phyloP scores from a whole-genome alignment of 495 filamentous ascomycete genomes.

The Aspergillus avenaceus region DNA sequence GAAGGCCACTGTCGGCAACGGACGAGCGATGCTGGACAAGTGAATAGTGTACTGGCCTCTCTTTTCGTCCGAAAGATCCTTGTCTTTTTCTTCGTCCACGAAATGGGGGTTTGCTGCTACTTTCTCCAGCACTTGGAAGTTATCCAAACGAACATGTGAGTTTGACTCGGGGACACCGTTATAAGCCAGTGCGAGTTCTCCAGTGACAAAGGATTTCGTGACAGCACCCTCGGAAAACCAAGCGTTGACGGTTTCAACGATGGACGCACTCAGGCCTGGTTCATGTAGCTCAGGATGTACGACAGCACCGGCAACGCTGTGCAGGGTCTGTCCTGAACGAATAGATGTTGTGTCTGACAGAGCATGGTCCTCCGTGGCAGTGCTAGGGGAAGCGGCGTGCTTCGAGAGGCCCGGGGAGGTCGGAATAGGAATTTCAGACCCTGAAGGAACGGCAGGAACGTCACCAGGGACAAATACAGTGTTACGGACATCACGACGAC shows the following conservation, averaged over 20 bases:
- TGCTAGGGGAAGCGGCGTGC: constrained; percentile 43
- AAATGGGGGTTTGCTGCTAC: constrained; percentile 94
- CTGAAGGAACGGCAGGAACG: constrained; percentile 14
- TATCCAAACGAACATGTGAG: constrained; percentile 75
- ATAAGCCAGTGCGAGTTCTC: constrained; percentile 86
- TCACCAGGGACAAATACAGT: constrained; percentile 70
- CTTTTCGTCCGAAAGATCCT: constrained; percentile 46
- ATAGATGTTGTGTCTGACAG: constrained; percentile 90
- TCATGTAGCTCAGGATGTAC: constrained; percentile 80
- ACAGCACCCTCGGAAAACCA: constrained; percentile 72
- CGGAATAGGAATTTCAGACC: constrained; percentile 18
- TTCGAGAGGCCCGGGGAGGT: constrained; percentile 29
- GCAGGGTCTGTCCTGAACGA: constrained; percentile 78
- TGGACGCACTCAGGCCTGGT: constrained; percentile 80
- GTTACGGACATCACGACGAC: constrained; percentile 86
- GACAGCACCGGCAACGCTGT: constrained; percentile 52
- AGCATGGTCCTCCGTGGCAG: constrained; percentile 49
- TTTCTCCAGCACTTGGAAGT: constrained; percentile 85
- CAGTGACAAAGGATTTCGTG: constrained; percentile 69
- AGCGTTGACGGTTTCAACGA: constrained; percentile 87
- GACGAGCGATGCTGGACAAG: constrained; percentile 63
- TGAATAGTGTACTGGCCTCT: constrained; percentile 80
- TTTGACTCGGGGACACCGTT: constrained; percentile 55
- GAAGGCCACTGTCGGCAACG: constrained; percentile 71
- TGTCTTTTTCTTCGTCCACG: constrained; percentile 53